Evolutionary conservation across 768 basidiomycete species (phyloP).

Genomic region (Boletus vermiculosoides): DNA sequence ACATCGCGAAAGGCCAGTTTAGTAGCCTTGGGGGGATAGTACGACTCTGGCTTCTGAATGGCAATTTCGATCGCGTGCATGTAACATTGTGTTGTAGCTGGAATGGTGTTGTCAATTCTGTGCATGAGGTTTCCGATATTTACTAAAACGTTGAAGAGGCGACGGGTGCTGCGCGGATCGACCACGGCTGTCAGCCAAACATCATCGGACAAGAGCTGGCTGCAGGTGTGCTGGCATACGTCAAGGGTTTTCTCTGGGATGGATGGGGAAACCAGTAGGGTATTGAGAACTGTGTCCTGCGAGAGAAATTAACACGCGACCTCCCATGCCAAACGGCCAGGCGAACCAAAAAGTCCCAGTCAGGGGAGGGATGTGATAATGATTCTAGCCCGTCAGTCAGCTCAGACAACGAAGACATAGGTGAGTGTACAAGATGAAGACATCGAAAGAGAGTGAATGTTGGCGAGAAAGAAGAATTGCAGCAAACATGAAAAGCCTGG

Average conservation of each 20-base stretch:
- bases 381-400: conserved; percentile 26
- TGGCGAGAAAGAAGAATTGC: conserved; percentile 18
- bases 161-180: conserved; percentile 36
- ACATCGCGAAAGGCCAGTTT: conserved; percentile 39
- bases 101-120: conserved; percentile 26
- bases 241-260: conserved; percentile 33
- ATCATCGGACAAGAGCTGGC: conserved; percentile 30
- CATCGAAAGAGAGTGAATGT: conserved; percentile 16
- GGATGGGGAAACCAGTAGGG: conserved; percentile 26
- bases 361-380: conserved; percentile 25
- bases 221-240: conserved; percentile 33
- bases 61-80: conserved; percentile 43
- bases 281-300: conserved; percentile 27
- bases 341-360: conserved; percentile 34
- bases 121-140: conserved; percentile 40
- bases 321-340: background rate
- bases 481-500: conserved; percentile 18
- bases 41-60: conserved; percentile 32
- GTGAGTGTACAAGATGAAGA: conserved; percentile 4
- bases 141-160: conserved; percentile 46
- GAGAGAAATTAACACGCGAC: conserved; percentile 12
- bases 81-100: conserved; percentile 37
- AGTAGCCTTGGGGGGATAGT: conserved; percentile 11
- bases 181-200: conserved; percentile 21
- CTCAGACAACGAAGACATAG: conserved; percentile 27